phyloP scores from a whole-genome alignment of 1,284 basidiomycete genomes.

The Cryptococcus sp. region DNA sequence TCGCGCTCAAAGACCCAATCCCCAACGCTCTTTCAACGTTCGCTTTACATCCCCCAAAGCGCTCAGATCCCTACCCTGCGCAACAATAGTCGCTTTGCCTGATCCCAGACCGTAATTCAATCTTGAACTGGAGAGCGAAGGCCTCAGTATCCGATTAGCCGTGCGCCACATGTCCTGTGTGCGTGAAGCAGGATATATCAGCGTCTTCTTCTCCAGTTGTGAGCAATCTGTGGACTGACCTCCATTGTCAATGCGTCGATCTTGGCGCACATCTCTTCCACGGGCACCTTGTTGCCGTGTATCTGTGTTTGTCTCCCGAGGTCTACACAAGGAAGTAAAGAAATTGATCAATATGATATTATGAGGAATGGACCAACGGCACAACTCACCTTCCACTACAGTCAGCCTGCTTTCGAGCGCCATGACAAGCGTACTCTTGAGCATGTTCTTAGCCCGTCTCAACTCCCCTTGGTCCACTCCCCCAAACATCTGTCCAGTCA shows the following conservation, averaged over 20 bases:
- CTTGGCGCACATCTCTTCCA: constrained; percentile 87
- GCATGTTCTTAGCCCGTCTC: constrained; percentile 88
- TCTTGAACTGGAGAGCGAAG: constrained; percentile 20
- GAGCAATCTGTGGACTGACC: constrained; percentile 58
- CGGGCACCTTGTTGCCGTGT: constrained; percentile 82
- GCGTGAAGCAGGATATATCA: not conserved
- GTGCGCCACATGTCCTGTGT: constrained; percentile 47
- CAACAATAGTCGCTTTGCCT: constrained; percentile 56
- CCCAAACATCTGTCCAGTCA: constrained; percentile 52
- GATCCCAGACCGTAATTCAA: constrained; percentile 51
- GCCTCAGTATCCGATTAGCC: constrained; percentile 48
- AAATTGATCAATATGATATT: not conserved
- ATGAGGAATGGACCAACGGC: not conserved
- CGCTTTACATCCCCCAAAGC: constrained; percentile 47
- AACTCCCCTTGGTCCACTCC: constrained; percentile 63
- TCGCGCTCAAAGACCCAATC: constrained; percentile 32
- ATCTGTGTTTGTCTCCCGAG: constrained; percentile 75
- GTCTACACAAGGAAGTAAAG: constrained; percentile 40
- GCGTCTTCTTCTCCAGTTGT: not conserved
- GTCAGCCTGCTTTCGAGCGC: constrained; percentile 87
- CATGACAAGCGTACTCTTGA: constrained; percentile 93
- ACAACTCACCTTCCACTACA: constrained; percentile 76
- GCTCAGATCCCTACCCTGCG: constrained; percentile 48
- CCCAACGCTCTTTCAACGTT: constrained; percentile 47
- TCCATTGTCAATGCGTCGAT: constrained; percentile 79